A percentile compares a stretch with the other conserved stretches of the same genome.
phyloP scores from a whole-genome alignment of 2,329 filamentous ascomycete genomes.

The Alternaria tenuissima region DNA sequence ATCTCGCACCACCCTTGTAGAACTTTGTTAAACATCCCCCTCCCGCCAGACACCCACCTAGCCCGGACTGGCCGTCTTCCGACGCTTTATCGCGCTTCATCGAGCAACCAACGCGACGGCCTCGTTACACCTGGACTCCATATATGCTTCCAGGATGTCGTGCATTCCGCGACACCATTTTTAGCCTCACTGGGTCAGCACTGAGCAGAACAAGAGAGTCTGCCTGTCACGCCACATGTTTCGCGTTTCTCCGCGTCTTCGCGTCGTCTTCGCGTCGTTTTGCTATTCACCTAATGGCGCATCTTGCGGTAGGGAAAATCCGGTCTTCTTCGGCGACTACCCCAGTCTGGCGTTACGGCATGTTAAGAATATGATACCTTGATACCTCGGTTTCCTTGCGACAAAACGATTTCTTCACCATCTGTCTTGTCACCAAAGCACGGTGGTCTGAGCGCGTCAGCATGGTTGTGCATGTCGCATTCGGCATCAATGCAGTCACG shows the following conservation, averaged over 20 bases:
- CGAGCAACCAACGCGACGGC: constrained; percentile 10
- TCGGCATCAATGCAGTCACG: neutral
- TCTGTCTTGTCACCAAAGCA: neutral
- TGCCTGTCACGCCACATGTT: neutral
- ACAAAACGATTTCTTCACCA: constrained; percentile 9
- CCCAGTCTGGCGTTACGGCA: constrained; percentile 22
- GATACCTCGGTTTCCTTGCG: constrained; percentile 22
- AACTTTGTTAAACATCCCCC: constrained; percentile 11
- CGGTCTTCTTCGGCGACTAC: constrained; percentile 17
- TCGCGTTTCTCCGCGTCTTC: neutral
- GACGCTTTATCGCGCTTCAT: neutral
- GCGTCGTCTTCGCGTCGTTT: neutral
- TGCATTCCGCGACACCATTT: constrained; percentile 14
- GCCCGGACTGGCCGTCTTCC: constrained; percentile 3
- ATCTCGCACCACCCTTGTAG: constrained; percentile 21
- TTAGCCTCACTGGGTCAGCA: neutral
- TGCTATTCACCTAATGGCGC: constrained; percentile 17
- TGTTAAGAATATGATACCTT: constrained; percentile 25
- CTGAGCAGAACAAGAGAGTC: neutral
- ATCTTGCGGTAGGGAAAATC: constrained; percentile 16
- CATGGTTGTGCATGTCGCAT: neutral
- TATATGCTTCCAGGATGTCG: constrained; percentile 3
- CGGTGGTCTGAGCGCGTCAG: constrained; percentile 6
- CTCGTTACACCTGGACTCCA: constrained; percentile 12
- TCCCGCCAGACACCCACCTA: constrained; percentile 7